Evolutionary conservation across 495 filamentous ascomycete species (phyloP), one percentile per base, ranked within the genome.

Genomic region (Aspergillus nidulans): DNA sequence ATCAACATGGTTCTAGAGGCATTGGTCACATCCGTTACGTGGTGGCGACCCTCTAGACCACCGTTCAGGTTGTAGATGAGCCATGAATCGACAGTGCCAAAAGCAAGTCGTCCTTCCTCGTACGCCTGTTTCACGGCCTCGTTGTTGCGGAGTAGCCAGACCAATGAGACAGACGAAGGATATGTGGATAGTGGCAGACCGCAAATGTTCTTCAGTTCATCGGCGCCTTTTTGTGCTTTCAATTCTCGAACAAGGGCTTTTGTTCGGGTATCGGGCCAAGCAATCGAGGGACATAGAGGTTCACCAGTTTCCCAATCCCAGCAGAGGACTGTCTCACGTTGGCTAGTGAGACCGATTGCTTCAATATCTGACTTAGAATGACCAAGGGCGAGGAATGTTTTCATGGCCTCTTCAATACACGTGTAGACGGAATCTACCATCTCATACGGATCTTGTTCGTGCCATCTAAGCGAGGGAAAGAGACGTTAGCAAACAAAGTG

Each of bases 1-100:
- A 95, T 91, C 69, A 96, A 96, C 92, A 96, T 96, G 49, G 92
- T 97, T 57, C 92, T 74, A 15, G 89, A 94, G 25, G 92, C 92
- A 68, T 97, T 97, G 44, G 90, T 95, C 15, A 86, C 84, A 68
- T 97, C 92, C 3, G 92, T 94, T 44, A 97, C 89, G 58, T 89
- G 83, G 42, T 88, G 66, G 45, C 81, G 77, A 38, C 83, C 83
- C 45, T 83, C 72, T 20, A 77, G 81, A n/a, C 89, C 89, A 51
- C 91, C 92, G 64, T 95, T 96, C 36, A 97, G 79, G 63, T 88
- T 86, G 70, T 91, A 96, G 15, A 96, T 81, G 47, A 97, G 74
- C 92, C 92, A 97, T 1, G 85, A 84, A 66, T 97, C 92, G 52
- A 95, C 85, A n/a, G 92, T 96, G 41, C 92, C 92, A 61, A 97